Conservation (phyloP, 2,329 filamentous ascomycete genomes). For the Tolypocladium cylindrosporum region DNA sequence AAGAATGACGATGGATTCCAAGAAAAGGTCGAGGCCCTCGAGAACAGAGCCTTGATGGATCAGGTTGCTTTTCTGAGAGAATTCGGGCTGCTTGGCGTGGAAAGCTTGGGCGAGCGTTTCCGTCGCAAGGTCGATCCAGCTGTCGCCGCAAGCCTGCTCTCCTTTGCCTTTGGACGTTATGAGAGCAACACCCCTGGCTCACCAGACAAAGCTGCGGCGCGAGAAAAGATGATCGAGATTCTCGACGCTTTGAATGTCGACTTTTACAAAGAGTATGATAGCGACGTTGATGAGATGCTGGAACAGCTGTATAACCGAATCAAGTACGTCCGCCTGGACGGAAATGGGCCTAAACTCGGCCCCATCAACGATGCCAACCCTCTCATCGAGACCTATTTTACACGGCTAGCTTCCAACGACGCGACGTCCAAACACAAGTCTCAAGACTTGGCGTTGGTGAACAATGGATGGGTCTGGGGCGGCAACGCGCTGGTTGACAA, state of each 20-base stretch:
- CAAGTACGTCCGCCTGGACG: slow-evolving; percentile 90
- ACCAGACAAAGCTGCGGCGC: slow-evolving; percentile 38
- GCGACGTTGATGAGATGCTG: slow-evolving; percentile 70
- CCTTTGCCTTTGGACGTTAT: slow-evolving; percentile 47
- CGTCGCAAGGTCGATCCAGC: slow-evolving; percentile 60
- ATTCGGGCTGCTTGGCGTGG: slow-evolving; percentile 59
- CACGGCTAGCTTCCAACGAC: slow-evolving; percentile 70
- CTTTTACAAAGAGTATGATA: slow-evolving; percentile 87
- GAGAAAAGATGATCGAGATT: slow-evolving; percentile 49
- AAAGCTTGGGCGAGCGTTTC: slow-evolving; percentile 72
- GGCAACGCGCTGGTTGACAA: slow-evolving; percentile 92
- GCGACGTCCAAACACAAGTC: slow-evolving; percentile 66
- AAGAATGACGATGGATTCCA: slow-evolving; percentile 26
- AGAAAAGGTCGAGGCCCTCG: slow-evolving; percentile 35
- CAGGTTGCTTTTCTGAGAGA: slow-evolving; percentile 55
- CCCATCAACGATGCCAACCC: slow-evolving; percentile 68
- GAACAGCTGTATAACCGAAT: slow-evolving; percentile 89
- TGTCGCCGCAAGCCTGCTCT: slow-evolving; percentile 49
- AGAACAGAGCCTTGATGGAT: slow-evolving; percentile 31
- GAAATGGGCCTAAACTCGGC: slow-evolving; percentile 79
- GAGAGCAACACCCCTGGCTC: slow-evolving; percentile 34
- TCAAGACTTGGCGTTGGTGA: slow-evolving; percentile 72
- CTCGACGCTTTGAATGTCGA: slow-evolving; percentile 78
- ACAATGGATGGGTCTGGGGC: slow-evolving; percentile 99
- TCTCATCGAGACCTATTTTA: slow-evolving; percentile 91